Base-by-base conservation (phyloP, 2,329 filamentous ascomycete species). In the Pezicula neosporulosa region DNA sequence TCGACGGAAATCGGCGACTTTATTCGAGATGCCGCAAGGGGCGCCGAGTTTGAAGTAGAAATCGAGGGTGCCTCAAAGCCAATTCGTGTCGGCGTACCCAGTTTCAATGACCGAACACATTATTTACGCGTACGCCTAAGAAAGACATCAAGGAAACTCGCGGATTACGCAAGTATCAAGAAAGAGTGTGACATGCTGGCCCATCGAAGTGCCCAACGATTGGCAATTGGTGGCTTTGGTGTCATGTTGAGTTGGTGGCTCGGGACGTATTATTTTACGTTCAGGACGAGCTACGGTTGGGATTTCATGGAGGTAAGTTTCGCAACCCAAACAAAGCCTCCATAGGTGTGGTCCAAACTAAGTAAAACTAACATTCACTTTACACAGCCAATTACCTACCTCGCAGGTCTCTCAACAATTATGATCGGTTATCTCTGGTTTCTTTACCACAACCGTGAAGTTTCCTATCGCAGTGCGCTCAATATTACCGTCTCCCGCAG, bases 391-490 rank as follows among this genome's bases (percentile, higher is more conserved):
- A 30, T 30, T 9, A 30, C 28, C 28, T 96, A 96, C 65, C 82
- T 96, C 15, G 90, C 89, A 2, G 89, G 90, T n/a, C 76, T 97
- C 57, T 83, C 85, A 1, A 91, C 88, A 12, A 82, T 96, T 63
- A 95, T 96, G 74, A 86, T 86, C 7, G 92, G 90, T 59, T 97
- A 97, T 64, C 76, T 96, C 49, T 97, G 90, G 90, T 96, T 97
- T 67, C 74, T 96, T 12, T 96, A 92, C 70, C 89, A 96, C 73
- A 95, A 92, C 71, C 83, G 89, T 18, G 91, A 96, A 70, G 85
- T 96, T 10, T 89, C 83, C 57, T 96, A 96, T 74, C 86, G 88
- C 59, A 86, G 86, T 2, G 90, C 92, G 27, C 83, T 96, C 72
- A 92, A 95, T 66, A 79, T 95, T 49, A 96, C 92, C 6, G 87